Percentiles rank a stretch among this genome's conserved stretches.
Conservation (phyloP, 257 asterid genomes). For the Thymus quinquecostatus region DNA sequence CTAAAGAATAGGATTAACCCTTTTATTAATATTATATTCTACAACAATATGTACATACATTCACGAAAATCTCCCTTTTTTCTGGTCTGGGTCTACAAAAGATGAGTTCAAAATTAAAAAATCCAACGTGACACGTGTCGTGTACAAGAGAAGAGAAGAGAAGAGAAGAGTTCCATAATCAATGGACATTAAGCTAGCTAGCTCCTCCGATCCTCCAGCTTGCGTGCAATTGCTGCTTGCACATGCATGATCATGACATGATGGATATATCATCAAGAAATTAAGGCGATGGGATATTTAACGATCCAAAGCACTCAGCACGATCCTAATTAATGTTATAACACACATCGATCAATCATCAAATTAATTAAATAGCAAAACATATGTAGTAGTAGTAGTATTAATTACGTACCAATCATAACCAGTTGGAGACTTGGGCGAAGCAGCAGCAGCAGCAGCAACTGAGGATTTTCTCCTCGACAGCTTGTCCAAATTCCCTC, state of each 20-base stretch:
- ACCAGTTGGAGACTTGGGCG: slow-evolving; percentile 47
- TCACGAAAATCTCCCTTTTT: slow-evolving; percentile 4
- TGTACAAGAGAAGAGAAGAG: neutral
- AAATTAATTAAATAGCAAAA: no score
- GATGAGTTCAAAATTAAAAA: neutral
- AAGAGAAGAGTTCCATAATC: no score
- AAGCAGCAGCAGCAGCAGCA: slow-evolving; percentile 24
- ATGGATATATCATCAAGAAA: neutral
- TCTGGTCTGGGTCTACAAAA: neutral
- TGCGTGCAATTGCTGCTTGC: no score
- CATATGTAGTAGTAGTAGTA: neutral
- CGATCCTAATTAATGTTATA: slow-evolving; percentile 36
- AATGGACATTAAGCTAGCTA: no score
- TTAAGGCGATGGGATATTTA: neutral
- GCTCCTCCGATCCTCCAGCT: no score
- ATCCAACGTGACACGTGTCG: neutral
- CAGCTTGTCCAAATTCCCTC: slow-evolving; percentile 53
- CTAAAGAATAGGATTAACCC: no score
- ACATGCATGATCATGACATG: no score
- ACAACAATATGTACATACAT: no score
- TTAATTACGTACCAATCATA: slow-evolving; percentile 56
- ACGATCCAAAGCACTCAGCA: slow-evolving; percentile 49
- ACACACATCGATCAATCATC: no score
- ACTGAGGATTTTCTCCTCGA: slow-evolving; percentile 44
- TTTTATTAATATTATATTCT: no score